A percentile compares a stretch with the other conserved stretches of the same genome.
phyloP scores from a whole-genome alignment of 768 basidiomycete genomes.

The Phlebiopsis flavidoalba region DNA sequence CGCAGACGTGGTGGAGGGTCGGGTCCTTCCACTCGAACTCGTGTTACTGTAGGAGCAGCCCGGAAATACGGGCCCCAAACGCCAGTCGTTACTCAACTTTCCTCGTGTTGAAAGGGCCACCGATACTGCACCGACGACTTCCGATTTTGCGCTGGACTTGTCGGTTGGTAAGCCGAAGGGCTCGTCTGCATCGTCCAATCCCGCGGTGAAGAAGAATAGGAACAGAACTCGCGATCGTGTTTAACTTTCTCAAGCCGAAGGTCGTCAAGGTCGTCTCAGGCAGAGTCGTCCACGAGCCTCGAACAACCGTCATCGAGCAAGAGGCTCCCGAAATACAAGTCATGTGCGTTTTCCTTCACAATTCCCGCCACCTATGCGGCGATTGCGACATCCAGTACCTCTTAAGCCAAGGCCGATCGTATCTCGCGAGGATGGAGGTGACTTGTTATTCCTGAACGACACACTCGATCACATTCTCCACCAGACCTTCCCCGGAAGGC shows the following conservation, averaged over 20 bases:
- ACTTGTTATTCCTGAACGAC: too few relatives aligned
- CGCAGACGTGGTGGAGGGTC: background rate
- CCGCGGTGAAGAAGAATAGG: background rate
- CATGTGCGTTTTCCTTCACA: background rate
- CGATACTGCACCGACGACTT: too few relatives aligned
- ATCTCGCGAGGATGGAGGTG: background rate
- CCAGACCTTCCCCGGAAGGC: background rate
- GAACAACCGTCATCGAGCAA: background rate
- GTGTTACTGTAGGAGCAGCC: constrained; percentile 22
- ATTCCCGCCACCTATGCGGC: background rate
- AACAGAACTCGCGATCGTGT: background rate
- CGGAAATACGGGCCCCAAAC: constrained; percentile 12
- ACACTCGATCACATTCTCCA: too few relatives aligned
- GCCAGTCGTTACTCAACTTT: constrained; percentile 13
- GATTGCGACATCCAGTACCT: background rate
- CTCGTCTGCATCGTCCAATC: background rate
- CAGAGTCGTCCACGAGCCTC: background rate
- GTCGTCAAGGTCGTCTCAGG: background rate
- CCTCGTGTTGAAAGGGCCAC: background rate
- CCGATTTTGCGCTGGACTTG: background rate
- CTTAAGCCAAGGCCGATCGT: background rate
- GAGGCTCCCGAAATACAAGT: background rate
- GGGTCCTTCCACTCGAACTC: constrained; percentile 13
- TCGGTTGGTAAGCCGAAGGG: background rate
- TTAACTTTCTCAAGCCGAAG: background rate